Evolutionary conservation across 2,329 filamentous ascomycete genomes (phyloP), one percentile per base, ranked within the genome.

Genomic region (Fusarium circinatum): DNA sequence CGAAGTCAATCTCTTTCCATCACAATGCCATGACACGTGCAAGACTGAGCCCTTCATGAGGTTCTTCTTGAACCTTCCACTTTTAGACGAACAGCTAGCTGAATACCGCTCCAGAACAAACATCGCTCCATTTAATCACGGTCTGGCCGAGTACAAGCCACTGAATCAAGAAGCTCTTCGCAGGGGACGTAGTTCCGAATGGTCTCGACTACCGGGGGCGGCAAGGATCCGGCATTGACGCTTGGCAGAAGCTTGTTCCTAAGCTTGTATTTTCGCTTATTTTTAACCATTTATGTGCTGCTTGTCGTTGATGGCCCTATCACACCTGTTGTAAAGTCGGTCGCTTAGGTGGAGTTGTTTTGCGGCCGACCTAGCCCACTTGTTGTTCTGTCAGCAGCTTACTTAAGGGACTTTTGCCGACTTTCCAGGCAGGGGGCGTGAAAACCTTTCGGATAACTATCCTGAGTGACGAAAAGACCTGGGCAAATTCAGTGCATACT

Each of bases 401-500:
- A 52, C 15, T 20, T 6, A 3, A 52, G 30, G 30, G 30, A 36
- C 30, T 36, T 52, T 36, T 52, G 30, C 30, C 17, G 3, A 8
- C 6, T 20, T 8, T 34, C 2, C 11, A 51, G 3, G 30, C 9
- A 8, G 8, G 20, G 6, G 14, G 17, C 6, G 47, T 4, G 4
- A n/a, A 26, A 12, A 12, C 10, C 8, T 14, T 15, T 26, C 0
- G 13, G 9, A 22, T 0, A 0, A 3, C 4, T 17, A 11, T 22
- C 6, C 26, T 11, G 5, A 22, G 14, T 11, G 13, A 48, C 9
- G 8, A 30, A 22, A 48, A n/a, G 20, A 30, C 2, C 0, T 5
- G 0, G 1, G 26, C 12, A 17, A 8, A 22, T 30, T 6, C 1
- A 15, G 4, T 28, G 7, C 10, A 14, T 22, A 4, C 4, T 10